These are phyloP conservation scores for Dictyostelium brefeldianum DNA, from an alignment of 78 protist genomes.

Conservation along the genomic window DNA sequence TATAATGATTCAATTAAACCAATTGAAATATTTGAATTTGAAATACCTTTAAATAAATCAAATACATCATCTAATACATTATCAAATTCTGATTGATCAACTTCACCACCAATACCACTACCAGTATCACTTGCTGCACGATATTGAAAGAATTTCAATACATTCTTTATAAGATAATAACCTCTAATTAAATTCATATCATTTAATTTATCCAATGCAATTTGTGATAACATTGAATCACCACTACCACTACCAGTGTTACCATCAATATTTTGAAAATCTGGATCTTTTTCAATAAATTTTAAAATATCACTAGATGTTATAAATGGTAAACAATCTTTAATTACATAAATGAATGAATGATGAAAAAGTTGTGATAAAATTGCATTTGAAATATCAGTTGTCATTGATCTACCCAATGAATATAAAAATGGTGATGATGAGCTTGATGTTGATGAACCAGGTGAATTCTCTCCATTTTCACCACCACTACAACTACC, in stretches of 20 bases:
- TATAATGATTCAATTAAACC: constrained; percentile 64
- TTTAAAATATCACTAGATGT: constrained; percentile 45
- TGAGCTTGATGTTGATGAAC: neutral
- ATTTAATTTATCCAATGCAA: constrained; percentile 23
- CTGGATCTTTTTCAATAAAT: constrained; percentile 66
- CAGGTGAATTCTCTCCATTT: neutral
- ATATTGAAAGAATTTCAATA: constrained; percentile 63
- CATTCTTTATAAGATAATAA: constrained; percentile 27
- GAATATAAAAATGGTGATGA: neutral
- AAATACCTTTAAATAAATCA: constrained; percentile 48
- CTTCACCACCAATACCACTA: neutral
- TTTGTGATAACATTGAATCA: neutral
- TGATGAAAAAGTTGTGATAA: constrained; percentile 51
- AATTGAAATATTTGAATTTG: constrained; percentile 44
- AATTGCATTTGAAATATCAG: constrained; percentile 36
- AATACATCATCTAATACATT: constrained; percentile 49
- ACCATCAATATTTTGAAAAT: constrained; percentile 10
- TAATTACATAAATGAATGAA: constrained; percentile 59
- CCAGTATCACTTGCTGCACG: neutral
- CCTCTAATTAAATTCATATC: constrained; percentile 62
- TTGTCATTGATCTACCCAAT: neutral
- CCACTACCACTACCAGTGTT: neutral
- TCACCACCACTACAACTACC: neutral
- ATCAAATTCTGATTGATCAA: constrained; percentile 45
- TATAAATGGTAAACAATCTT: constrained; percentile 69